phyloP scores from a whole-genome alignment of 2,329 filamentous ascomycete species.

The Cordyceps javanica region DNA sequence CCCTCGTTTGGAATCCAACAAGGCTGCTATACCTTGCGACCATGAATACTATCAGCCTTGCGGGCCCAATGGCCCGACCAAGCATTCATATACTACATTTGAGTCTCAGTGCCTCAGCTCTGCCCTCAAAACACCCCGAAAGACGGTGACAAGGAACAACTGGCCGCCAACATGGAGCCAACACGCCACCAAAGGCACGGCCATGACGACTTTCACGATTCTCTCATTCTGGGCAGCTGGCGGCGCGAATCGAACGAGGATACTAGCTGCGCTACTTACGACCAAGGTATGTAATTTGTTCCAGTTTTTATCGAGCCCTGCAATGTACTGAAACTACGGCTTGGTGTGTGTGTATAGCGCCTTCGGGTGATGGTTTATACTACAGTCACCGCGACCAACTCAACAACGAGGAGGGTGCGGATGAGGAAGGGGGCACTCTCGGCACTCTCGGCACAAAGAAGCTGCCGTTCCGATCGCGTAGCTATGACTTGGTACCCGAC shows the following conservation, averaged over 20 bases:
- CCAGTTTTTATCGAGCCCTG: neutral
- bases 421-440: neutral
- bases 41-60: neutral
- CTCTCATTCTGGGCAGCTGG: neutral
- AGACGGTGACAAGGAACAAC: neutral
- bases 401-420: neutral
- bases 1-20: neutral
- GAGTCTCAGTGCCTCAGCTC: neutral
- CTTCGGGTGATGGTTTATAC: neutral
- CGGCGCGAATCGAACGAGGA: neutral
- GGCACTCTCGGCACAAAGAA: neutral
- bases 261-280: neutral
- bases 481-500: neutral
- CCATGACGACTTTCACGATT: neutral
- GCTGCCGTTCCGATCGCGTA: neutral
- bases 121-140: neutral
- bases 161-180: neutral
- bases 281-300: neutral
- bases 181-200: neutral
- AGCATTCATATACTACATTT: neutral
- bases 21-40: neutral
- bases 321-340: neutral
- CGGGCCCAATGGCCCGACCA: neutral
- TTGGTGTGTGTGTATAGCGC: neutral
- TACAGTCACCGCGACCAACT: neutral